phyloP scores from a whole-genome alignment of 2,329 filamentous ascomycete genomes.

The Alternaria tenuissima region DNA sequence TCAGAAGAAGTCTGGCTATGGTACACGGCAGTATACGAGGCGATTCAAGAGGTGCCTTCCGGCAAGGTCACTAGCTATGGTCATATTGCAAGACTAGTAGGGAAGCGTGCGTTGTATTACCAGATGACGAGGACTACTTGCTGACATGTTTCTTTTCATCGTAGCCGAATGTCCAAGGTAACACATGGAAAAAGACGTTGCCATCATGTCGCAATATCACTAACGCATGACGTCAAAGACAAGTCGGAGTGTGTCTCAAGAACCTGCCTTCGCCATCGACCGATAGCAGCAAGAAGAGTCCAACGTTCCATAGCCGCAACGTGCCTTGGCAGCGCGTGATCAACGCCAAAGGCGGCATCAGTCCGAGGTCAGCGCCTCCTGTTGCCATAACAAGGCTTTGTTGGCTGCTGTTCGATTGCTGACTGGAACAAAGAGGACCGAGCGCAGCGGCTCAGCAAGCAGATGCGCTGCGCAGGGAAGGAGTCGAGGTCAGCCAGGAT shows the following conservation, averaged over 20 bases:
- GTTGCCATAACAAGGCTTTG: conserved; percentile 18
- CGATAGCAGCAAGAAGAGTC: conserved; percentile 52
- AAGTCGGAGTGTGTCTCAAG: conserved; percentile 91
- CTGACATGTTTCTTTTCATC: conserved; percentile 30
- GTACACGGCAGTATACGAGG: conserved; percentile 79
- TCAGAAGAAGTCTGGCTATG: conserved; percentile 79
- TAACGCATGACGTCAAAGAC: conserved; percentile 59
- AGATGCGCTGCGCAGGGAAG: conserved; percentile 56
- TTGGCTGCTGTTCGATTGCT: conserved; percentile 26
- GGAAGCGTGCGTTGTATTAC: conserved; percentile 67
- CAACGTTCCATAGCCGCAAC: conserved; percentile 73
- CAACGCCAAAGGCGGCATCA: conserved; percentile 85
- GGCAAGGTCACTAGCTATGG: conserved; percentile 90
- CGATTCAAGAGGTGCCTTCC: conserved; percentile 82
- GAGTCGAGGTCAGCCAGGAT: conserved; percentile 57
- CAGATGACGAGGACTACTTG: conserved; percentile 22
- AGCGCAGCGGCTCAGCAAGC: conserved; percentile 58
- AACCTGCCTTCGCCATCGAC: conserved; percentile 69
- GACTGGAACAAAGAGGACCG: conserved; percentile 50
- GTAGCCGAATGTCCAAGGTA: conserved; percentile 59
- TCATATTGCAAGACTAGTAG: conserved; percentile 76
- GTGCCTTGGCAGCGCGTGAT: conserved; percentile 97
- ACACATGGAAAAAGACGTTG: conserved; percentile 16
- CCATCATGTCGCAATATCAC: conserved; percentile 44
- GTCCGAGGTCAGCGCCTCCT: conserved; percentile 70